Evolutionary conservation across 495 filamentous ascomycete species (phyloP).

Genomic region (Letharia columbiana): DNA sequence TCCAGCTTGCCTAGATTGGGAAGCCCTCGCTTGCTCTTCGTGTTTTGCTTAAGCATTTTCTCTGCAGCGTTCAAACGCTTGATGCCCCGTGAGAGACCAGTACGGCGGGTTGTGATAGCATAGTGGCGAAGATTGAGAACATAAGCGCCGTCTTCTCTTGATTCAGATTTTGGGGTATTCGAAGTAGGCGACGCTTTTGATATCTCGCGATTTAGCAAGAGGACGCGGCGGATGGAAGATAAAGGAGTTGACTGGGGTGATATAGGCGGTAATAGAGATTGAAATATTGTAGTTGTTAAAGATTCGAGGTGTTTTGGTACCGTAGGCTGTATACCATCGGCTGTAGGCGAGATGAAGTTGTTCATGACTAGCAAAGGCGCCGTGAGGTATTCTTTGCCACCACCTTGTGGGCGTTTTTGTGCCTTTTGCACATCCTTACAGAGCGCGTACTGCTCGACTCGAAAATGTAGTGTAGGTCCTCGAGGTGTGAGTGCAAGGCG

Average conservation of each 20-base stretch:
- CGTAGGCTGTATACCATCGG: slow-evolving; percentile 52
- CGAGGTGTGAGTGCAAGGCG: slow-evolving; percentile 81
- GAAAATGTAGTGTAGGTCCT: slow-evolving; percentile 87
- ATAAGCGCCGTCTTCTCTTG: slow-evolving; percentile 58
- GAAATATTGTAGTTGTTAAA: slow-evolving; percentile 90
- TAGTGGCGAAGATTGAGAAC: slow-evolving; percentile 90
- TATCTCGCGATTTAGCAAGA: slow-evolving; percentile 78
- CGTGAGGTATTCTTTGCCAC: slow-evolving; percentile 71
- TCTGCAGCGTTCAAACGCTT: slow-evolving; percentile 85
- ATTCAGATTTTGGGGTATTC: slow-evolving; percentile 27
- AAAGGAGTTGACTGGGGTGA: slow-evolving; percentile 84
- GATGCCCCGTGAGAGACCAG: slow-evolving; percentile 73
- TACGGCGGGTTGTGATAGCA: slow-evolving; percentile 80
- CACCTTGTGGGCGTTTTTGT: slow-evolving; percentile 69
- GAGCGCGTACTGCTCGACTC: slow-evolving; percentile 93
- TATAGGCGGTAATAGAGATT: slow-evolving; percentile 93
- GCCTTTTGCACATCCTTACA: slow-evolving; percentile 80
- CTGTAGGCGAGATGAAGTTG: slow-evolving; percentile 65
- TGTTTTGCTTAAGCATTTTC: slow-evolving; percentile 49
- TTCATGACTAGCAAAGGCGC: slow-evolving; percentile 96
- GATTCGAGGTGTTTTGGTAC: slow-evolving; percentile 83
- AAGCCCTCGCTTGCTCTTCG: slow-evolving; percentile 53
- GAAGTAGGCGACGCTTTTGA: slow-evolving; percentile 20
- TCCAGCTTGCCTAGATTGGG: slow-evolving; percentile 85
- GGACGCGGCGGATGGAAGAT: slow-evolving; percentile 76